phyloP scores from a whole-genome alignment of 2,329 filamentous ascomycete genomes.

The Ascochyta clinopodiicola region DNA sequence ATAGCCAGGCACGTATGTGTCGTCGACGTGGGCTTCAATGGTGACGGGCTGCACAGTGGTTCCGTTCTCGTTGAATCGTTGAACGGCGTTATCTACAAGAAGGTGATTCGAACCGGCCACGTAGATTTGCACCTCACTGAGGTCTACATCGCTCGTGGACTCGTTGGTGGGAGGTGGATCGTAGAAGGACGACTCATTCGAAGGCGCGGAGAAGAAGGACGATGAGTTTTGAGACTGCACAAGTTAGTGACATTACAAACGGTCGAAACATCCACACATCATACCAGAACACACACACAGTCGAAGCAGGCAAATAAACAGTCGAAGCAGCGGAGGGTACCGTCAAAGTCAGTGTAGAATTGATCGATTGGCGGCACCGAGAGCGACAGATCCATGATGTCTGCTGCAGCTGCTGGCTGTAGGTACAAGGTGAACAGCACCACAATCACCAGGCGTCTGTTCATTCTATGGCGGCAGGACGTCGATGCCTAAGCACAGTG shows the following conservation, averaged over 20 bases:
- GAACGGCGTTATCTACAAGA: conserved; percentile 21
- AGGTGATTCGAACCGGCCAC: background rate
- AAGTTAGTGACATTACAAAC: conserved; percentile 8
- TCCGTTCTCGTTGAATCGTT: conserved; percentile 31
- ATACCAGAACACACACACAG: conserved; percentile 33
- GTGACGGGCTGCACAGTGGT: conserved; percentile 37
- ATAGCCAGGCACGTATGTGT: conserved; percentile 41
- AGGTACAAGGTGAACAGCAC: conserved; percentile 37
- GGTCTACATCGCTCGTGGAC: conserved; percentile 9
- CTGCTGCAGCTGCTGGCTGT: conserved; percentile 35
- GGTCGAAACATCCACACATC: background rate
- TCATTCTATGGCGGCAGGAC: conserved; percentile 33
- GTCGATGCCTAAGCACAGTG: conserved; percentile 32
- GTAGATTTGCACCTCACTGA: conserved; percentile 5
- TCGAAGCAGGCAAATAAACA: conserved; percentile 28
- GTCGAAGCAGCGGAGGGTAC: conserved; percentile 32
- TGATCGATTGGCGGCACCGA: conserved; percentile 27
- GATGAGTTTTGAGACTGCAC: conserved; percentile 22
- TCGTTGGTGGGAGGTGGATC: conserved; percentile 7
- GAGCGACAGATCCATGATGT: conserved; percentile 34
- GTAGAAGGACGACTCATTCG: conserved; percentile 8
- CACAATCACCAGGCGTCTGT: conserved; percentile 34
- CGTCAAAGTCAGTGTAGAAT: conserved; percentile 36
- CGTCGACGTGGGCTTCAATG: conserved; percentile 35
- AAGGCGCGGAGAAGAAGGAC: background rate